Evolutionary conservation across 441 rosid species (phyloP).

Genomic region (Populus trichocarpa): DNA sequence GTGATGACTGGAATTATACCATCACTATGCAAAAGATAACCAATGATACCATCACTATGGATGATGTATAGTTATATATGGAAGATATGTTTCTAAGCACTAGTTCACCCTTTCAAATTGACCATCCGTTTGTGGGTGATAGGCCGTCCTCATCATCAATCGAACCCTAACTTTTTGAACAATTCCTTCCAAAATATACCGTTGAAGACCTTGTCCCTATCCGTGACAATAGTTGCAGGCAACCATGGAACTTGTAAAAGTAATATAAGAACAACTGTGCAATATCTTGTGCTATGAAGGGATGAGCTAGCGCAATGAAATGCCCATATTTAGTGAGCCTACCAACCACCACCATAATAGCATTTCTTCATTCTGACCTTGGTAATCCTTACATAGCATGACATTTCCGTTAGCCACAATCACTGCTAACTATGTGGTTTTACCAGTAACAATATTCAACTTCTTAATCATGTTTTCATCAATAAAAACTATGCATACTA

Average conservation of each 20-base stretch:
- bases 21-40: background rate
- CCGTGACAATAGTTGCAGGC: background rate
- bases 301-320: too few species aligned
- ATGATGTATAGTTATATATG: background rate
- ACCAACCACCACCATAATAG: too few species aligned
- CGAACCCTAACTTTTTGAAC: background rate
- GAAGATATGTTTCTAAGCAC: background rate
- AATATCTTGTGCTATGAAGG: background rate
- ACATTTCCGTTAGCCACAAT: background rate
- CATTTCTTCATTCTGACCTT: too few species aligned
- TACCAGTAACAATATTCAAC: too few species aligned
- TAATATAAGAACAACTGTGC: background rate
- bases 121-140: background rate
- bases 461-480: background rate
- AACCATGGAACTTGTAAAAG: background rate
- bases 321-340: too few species aligned
- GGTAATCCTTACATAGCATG: background rate
- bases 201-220: background rate
- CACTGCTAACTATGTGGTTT: background rate
- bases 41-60: background rate
- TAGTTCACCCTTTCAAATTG: background rate
- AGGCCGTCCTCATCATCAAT: background rate
- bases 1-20: too few species aligned
- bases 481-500: background rate
- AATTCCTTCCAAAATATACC: background rate